Evolutionary conservation across 1,284 basidiomycete species (phyloP), one percentile per base, ranked within the genome.

Genomic region (Ganoderma meredithae): DNA sequence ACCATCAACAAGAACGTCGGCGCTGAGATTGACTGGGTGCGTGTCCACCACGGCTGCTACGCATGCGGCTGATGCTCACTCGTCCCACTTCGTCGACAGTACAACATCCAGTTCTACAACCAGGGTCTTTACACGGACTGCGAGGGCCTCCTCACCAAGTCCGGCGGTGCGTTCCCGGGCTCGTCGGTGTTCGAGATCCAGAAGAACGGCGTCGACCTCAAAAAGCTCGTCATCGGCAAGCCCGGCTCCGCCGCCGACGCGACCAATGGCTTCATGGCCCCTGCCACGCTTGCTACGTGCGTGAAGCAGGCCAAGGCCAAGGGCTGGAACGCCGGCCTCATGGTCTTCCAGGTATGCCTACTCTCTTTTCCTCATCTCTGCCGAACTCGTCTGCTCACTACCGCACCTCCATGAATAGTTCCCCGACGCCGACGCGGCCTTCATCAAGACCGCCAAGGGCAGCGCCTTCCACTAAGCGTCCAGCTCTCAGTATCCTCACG

Each of bases 71-170:
- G 36, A 19, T 40, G 10, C 58, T 60, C 17, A 41, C 22, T 47
- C 31, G 25, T n/a, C 33, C 52, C 12, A 13, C 62, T 39, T 19
- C n/a, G 1, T 31, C 27, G 39, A 9, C 70, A 81, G 83, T 86
- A 85, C 74, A 86, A 85, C 67, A 75, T 86, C 58, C 84, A 85
- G 83, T 90, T 90, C 79, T 90, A 90, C 78, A 90, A 73, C 72
- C 88, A 72, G 82, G 78, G 56, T 44, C 70, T 31, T 33, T 49
- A 89, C 78, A 86, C 84, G 31, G 86, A 84, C 68, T 90, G 87
- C 76, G 74, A 72, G 62, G 80, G 81, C 31, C 85, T 90, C 61
- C 81, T 90, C 60, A 86, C 81, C 53, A 77, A 81, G 22, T 49
- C 70, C 5, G 67, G 67, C 2, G 63, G 49, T 3, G 74, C 0